Conservation (phyloP, 2,329 filamentous ascomycete genomes). For the Lachnellula arida region DNA sequence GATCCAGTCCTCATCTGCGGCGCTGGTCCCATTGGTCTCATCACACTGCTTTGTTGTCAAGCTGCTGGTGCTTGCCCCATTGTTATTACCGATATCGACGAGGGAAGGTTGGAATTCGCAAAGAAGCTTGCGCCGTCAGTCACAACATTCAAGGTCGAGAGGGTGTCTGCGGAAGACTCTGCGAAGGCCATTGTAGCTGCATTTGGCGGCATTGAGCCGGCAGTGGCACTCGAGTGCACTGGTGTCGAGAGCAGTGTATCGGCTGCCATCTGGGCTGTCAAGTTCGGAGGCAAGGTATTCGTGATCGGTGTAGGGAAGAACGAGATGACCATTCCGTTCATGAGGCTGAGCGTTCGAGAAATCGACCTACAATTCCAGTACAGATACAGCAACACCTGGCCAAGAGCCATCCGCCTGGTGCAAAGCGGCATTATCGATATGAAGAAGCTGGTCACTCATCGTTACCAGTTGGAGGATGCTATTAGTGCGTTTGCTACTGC, state of each 20-base stretch:
- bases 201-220: conserved; percentile 76
- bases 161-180: conserved; percentile 62
- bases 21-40: conserved; percentile 88
- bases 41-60: conserved; percentile 76
- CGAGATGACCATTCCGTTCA: conserved; percentile 93
- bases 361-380: conserved; percentile 97
- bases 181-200: conserved; percentile 62
- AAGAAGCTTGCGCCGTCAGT: conserved; percentile 76
- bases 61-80: conserved; percentile 88
- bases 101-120: conserved; percentile 78
- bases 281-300: conserved; percentile 96
- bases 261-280: conserved; percentile 81
- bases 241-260: conserved; percentile 87
- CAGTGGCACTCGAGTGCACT: conserved; percentile 85
- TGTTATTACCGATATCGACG: conserved; percentile 92
- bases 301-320: conserved; percentile 94
- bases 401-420: conserved; percentile 81
- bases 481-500: conserved; percentile 87
- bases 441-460: conserved; percentile 79
- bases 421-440: conserved; percentile 81
- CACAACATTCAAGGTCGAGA: conserved; percentile 73
- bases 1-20: conserved; percentile 88
- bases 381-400: conserved; percentile 95
- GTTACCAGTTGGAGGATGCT: conserved; percentile 80
- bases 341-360: conserved; percentile 84